Evolutionary conservation across 306 rosid genomes (phyloP).

Genomic region (Lathyrus oleraceus): DNA sequence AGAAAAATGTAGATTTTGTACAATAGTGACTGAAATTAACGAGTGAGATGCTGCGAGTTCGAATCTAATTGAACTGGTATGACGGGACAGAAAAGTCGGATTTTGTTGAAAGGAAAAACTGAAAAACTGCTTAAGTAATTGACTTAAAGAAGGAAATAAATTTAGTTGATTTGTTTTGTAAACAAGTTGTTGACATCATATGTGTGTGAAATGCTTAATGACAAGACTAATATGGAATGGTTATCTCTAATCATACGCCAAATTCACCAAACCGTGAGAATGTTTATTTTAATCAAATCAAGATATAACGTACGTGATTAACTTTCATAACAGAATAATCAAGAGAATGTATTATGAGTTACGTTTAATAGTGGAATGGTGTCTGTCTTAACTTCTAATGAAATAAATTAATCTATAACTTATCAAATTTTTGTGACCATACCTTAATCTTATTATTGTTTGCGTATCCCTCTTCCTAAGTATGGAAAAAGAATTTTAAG

Average conservation of each 20-base stretch:
- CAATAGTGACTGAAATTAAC: no score
- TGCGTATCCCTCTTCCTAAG: background rate
- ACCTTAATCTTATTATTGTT: background rate
- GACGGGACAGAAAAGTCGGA: no score
- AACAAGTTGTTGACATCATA: background rate
- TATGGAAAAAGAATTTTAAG: background rate
- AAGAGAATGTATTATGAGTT: conserved; percentile 8
- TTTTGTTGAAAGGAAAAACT: no score
- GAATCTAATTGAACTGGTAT: no score
- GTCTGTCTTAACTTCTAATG: background rate
- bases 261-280: background rate
- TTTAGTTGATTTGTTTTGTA: conserved; percentile 9
- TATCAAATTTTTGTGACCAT: background rate
- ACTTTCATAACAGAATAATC: conserved; percentile 13
- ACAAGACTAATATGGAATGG: conserved; percentile 19
- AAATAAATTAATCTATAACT: background rate
- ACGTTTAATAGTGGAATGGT: background rate
- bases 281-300: conserved; percentile 12
- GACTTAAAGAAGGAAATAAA: background rate
- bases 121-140: background rate
- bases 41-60: no score
- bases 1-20: no score
- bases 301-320: conserved; percentile 27
- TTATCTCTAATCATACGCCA: conserved; percentile 15
- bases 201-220: background rate